Conservation (phyloP, 2,329 filamentous ascomycete species). For the Verruconis gallopava region DNA sequence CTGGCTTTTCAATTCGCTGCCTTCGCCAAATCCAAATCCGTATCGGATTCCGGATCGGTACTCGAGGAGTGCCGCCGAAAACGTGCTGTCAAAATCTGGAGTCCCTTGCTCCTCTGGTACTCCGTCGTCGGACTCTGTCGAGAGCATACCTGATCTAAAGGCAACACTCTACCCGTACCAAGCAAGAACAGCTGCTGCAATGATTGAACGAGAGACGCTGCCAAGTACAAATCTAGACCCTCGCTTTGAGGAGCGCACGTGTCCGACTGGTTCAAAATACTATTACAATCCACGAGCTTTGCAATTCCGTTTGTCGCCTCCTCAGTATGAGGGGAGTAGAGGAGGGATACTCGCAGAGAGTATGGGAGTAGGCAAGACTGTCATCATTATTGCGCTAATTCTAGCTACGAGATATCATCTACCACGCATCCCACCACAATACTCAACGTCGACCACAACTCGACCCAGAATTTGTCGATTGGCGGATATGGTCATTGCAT, state of each 20-base stretch:
- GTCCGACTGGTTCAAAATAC: slow-evolving; percentile 50
- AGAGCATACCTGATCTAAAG: slow-evolving; percentile 40
- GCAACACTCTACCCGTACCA: slow-evolving; percentile 69
- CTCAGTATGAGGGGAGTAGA: slow-evolving; percentile 57
- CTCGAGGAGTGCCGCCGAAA: slow-evolving; percentile 40
- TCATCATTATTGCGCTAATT: slow-evolving; percentile 64
- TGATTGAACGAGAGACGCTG: slow-evolving; percentile 68
- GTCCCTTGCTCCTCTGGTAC: slow-evolving; percentile 13
- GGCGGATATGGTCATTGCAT: slow-evolving; percentile 52
- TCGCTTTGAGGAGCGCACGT: slow-evolving; percentile 46
- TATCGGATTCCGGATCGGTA: slow-evolving; percentile 37
- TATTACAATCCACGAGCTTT: slow-evolving; percentile 58
- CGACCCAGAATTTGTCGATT: slow-evolving; percentile 47
- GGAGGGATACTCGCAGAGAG: slow-evolving; percentile 73
- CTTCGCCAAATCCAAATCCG: slow-evolving; percentile 50
- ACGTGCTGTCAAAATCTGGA: slow-evolving; percentile 34
- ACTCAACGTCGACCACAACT: slow-evolving; percentile 32
- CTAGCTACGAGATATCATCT: slow-evolving; percentile 61
- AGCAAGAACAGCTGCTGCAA: slow-evolving; percentile 61
- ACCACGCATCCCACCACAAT: slow-evolving; percentile 50
- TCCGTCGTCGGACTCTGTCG: slow-evolving; percentile 9
- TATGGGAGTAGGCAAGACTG: slow-evolving; percentile 68
- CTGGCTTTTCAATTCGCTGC: slow-evolving; percentile 59
- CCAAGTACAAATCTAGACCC: slow-evolving; percentile 58
- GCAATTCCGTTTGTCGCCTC: slow-evolving; percentile 49